Conservation (phyloP, 2,329 filamentous ascomycete species). For the Neofusicoccum sp. region DNA sequence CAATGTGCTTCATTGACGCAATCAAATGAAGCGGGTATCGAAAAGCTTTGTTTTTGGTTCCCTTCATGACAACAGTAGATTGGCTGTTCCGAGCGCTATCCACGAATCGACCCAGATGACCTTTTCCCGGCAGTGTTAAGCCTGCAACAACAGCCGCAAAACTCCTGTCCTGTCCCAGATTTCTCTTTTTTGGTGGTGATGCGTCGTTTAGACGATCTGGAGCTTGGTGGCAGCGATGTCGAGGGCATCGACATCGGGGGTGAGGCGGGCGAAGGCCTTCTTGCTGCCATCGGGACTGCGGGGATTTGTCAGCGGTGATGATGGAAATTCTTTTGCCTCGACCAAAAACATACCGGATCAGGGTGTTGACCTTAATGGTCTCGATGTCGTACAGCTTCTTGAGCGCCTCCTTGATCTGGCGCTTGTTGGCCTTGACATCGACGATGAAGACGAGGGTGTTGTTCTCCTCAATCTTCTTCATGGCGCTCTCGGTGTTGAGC, state of each 20-base stretch:
- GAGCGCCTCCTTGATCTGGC: conserved; percentile 95
- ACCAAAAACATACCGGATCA: conserved; percentile 74
- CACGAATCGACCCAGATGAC: conserved; percentile 21
- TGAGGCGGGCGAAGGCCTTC: conserved; percentile 98
- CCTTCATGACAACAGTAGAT: conserved; percentile 21
- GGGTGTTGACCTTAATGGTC: conserved; percentile 98
- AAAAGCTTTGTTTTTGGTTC: conserved; percentile 10
- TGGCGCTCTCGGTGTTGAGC: conserved; percentile 98
- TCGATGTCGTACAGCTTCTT: conserved; percentile 99
- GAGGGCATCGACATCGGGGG: conserved; percentile 94
- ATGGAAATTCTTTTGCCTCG: not conserved
- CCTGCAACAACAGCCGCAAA: conserved; percentile 19
- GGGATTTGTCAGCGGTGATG: not conserved
- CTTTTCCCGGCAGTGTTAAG: conserved; percentile 17
- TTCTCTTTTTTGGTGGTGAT: conserved; percentile 2
- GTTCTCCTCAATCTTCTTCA: conserved; percentile 99
- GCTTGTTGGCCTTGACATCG: conserved; percentile 91
- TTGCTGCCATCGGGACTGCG: conserved; percentile 89
- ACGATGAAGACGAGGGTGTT: conserved; percentile 99
- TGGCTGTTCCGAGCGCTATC: conserved; percentile 23
- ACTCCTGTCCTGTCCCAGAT: conserved; percentile 16
- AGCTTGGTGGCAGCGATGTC: conserved; percentile 99
- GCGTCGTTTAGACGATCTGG: conserved; percentile 77
- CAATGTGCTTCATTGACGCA: conserved; percentile 20
- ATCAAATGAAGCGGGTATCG: conserved; percentile 19